These are phyloP conservation scores for Leccinum laetum DNA, from an alignment of 1,284 basidiomycete genomes.

Conservation along the genomic window DNA sequence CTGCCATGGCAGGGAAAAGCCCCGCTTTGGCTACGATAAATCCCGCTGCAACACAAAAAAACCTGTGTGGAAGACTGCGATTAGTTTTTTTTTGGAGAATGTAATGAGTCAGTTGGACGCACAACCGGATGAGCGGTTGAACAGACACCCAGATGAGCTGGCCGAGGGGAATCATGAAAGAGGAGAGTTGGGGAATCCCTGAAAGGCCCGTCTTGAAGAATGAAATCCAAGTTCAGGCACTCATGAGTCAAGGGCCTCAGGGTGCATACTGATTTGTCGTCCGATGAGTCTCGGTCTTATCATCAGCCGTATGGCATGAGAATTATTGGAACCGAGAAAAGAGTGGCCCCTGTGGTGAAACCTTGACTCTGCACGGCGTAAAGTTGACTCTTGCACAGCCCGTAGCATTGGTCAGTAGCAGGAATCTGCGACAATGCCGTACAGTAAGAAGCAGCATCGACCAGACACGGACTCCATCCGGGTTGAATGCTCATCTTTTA, in stretches of 20 bases:
- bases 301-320: not conserved
- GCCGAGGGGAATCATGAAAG: constrained; percentile 33
- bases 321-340: not conserved
- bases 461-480: not conserved
- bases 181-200: not conserved
- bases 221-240: constrained; percentile 1
- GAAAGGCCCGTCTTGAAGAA: not conserved
- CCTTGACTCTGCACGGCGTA: not conserved
- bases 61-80: constrained; percentile 33
- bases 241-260: not conserved
- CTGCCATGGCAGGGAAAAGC: constrained; percentile 58
- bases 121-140: constrained; percentile 62
- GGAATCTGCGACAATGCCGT: not conserved
- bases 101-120: constrained; percentile 19
- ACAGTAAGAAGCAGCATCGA: not conserved
- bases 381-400: not conserved
- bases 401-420: not conserved
- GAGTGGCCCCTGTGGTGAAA: not conserved
- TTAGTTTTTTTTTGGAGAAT: not conserved
- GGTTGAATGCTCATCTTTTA: not conserved
- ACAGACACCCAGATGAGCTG: constrained; percentile 57
- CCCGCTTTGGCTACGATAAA: constrained; percentile 61
- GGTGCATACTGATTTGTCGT: constrained; percentile 5
- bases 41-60: constrained; percentile 54
- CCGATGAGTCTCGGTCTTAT: not conserved